Evolutionary conservation across 345 rosid genomes (phyloP).

Genomic region (Hirschfeldia incana): DNA sequence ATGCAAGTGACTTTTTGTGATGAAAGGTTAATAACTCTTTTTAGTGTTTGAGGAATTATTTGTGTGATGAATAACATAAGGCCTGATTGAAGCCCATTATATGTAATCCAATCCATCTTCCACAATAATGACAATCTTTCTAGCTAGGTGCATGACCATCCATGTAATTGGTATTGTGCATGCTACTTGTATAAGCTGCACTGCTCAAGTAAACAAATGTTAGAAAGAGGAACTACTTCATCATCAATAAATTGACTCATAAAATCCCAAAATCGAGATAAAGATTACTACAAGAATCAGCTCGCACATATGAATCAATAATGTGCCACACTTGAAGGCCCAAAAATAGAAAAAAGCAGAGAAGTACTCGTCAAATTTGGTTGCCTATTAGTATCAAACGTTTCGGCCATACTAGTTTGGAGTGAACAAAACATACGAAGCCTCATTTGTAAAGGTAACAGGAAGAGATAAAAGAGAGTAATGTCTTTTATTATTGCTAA

Average conservation of each 20-base stretch:
- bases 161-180: not conserved
- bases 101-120: not conserved
- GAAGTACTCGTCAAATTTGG: not conserved
- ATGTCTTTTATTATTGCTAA: slow-evolving; percentile 9
- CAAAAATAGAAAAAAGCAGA: not conserved
- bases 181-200: not conserved
- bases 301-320: not conserved
- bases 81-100: not conserved
- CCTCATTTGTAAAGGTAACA: not conserved
- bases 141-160: not conserved
- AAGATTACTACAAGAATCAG: not conserved
- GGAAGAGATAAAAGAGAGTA: not conserved
- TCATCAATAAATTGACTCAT: not conserved
- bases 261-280: not conserved
- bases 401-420: not conserved
- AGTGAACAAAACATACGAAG: not conserved
- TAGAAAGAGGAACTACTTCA: not conserved
- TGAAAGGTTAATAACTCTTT: not conserved
- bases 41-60: not conserved
- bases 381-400: not conserved
- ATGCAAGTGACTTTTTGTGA: not conserved
- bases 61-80: not conserved
- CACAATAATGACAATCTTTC: not conserved
- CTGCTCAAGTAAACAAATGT: not conserved
- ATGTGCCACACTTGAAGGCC: not conserved